Evolutionary conservation across 306 rosid genomes (phyloP), one percentile per base, ranked within the genome.

Genomic region (Vigna mungo): DNA sequence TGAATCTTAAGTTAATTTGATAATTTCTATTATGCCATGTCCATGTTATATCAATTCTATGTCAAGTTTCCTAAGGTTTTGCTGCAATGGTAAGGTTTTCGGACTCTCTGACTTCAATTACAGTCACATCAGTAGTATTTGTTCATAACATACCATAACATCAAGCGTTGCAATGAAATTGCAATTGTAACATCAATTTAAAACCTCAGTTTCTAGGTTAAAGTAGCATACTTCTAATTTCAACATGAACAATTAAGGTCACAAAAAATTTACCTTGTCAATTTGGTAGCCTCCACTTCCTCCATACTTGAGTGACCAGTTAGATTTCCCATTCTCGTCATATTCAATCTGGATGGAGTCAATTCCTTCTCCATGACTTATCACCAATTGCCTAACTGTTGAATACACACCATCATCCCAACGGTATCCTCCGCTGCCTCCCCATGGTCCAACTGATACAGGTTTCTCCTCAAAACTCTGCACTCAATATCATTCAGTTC

Each of bases 301-400:
- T 76, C 97, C 98, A 82, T 89, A 93, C 83, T 78, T 93, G 10
- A 68, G 77, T 65, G 97, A 88, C 98, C 97, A 89, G 34, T 84
- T 21, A 23, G 98, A 88, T 56, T 14, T 56, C 8, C 92, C 97
- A 9, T 82, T 80, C 17, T 65, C 56, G 47, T 93, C 98, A 79
- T 91, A 91, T 78, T 93, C 93, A 43, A 88, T 76, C 81, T 89
- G 91, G 20, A 93, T 87, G 79, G 97, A 91, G 71, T 88, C 93
- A 72, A 93, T 83, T 76, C 89, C 93, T 4, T 81, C 80, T 11
- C 89, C 98, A 84, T 86, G 88, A 71, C 62, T 68, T 73, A 93
- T 87, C 76, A 91, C 92, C 60, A 93, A 75, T 75, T 91, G 96
- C 87, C 86, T 93, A 59, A 93, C 72, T 7, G 90, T 71, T 11